A percentile compares a stretch with the other conserved stretches of the same genome.
These are phyloP conservation scores for Scutellaria minor DNA, from an alignment of 257 asterid species.

Conservation along the genomic window DNA sequence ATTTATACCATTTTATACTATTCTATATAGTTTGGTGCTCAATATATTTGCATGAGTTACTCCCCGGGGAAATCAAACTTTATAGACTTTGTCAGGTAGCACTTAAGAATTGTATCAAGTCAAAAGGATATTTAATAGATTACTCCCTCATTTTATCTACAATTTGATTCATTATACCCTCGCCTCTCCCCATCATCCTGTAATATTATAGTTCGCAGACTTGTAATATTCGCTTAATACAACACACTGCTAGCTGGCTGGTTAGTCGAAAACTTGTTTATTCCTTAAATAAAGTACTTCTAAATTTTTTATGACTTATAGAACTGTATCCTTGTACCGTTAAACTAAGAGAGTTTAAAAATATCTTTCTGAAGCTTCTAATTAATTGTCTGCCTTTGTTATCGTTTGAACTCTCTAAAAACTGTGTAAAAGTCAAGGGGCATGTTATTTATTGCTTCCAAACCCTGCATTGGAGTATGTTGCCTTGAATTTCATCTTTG, in stretches of 20 bases:
- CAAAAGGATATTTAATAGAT: slow-evolving; percentile 1
- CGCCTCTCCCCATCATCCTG: background rate
- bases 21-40: background rate
- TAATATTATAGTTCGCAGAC: background rate
- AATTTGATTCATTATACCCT: background rate
- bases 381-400: background rate
- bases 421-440: background rate
- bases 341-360: background rate
- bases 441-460: background rate
- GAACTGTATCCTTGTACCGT: background rate
- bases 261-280: background rate
- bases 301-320: background rate
- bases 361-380: slow-evolving; percentile 12
- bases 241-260: background rate
- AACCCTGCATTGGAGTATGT: background rate
- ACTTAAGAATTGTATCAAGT: background rate
- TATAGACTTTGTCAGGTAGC: background rate
- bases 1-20: background rate
- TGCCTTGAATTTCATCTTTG: background rate
- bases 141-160: background rate
- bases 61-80: background rate
- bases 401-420: background rate
- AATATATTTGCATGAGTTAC: background rate
- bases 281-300: background rate
- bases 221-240: background rate